These are phyloP conservation scores for Candida sp. DNA, from an alignment of 1,139 yeast genomes.

Conservation along the genomic window DNA sequence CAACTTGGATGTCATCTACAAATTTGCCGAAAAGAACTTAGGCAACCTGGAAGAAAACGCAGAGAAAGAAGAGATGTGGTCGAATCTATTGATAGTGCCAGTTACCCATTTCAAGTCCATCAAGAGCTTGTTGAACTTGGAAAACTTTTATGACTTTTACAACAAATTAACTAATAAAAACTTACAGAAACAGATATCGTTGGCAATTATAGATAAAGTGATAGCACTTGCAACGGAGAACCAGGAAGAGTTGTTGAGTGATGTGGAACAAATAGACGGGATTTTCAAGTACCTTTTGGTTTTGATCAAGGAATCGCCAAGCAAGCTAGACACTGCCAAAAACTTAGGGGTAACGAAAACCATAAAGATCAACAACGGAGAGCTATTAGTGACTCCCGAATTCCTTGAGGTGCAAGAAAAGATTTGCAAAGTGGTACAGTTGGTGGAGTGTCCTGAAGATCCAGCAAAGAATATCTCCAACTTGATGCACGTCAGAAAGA, in stretches of 20 bases:
- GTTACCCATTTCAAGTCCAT: constrained; percentile 45
- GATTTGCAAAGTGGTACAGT: constrained; percentile 71
- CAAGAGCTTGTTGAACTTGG: constrained; percentile 31
- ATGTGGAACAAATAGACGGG: constrained; percentile 43
- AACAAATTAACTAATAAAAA: constrained; percentile 33
- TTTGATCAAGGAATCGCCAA: constrained; percentile 36
- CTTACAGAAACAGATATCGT: constrained; percentile 43
- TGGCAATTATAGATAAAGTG: constrained; percentile 46
- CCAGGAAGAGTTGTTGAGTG: constrained; percentile 21
- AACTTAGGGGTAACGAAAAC: constrained; percentile 41
- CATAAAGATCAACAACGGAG: constrained; percentile 35
- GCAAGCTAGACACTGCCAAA: constrained; percentile 35
- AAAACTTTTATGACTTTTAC: constrained; percentile 47
- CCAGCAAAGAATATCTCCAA: constrained; percentile 55
- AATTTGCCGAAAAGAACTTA: constrained; percentile 59
- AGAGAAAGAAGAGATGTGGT: constrained; percentile 44
- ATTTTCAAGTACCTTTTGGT: constrained; percentile 47
- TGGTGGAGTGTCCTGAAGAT: constrained; percentile 51
- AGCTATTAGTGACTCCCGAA: constrained; percentile 35
- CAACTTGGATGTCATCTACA: constrained; percentile 65
- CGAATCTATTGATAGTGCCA: constrained; percentile 61
- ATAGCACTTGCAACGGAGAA: constrained; percentile 17
- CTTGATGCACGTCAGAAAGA: constrained; percentile 58
- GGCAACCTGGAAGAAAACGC: constrained; percentile 13
- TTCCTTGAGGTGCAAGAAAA: constrained; percentile 65